phyloP scores from a whole-genome alignment of 2,329 filamentous ascomycete genomes.

The Ophiocordyceps camponoti-leonardi region DNA sequence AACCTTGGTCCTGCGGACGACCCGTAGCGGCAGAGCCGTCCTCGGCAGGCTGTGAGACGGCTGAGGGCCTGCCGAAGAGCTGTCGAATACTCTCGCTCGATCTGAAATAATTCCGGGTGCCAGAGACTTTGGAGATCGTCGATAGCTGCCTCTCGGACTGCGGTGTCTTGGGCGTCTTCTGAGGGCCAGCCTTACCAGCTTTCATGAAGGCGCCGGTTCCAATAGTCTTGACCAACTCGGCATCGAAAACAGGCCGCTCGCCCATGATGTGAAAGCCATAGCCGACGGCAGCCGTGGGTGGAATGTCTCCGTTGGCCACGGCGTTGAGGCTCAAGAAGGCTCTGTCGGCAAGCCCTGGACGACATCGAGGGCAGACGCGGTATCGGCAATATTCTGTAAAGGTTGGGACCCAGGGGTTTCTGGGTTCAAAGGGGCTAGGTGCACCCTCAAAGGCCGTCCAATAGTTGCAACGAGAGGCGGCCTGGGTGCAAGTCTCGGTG shows the following conservation, averaged over 20 bases:
- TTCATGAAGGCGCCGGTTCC: slow-evolving; percentile 18
- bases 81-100: not conserved
- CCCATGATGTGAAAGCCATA: slow-evolving; percentile 31
- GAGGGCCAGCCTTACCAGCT: slow-evolving; percentile 6
- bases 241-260: slow-evolving; percentile 25
- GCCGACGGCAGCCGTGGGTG: slow-evolving; percentile 29
- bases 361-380: slow-evolving; percentile 32
- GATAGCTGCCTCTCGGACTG: slow-evolving; percentile 5
- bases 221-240: slow-evolving; percentile 19
- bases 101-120: not conserved
- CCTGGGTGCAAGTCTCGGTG: slow-evolving; percentile 8
- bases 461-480: slow-evolving; percentile 5
- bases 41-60: not conserved
- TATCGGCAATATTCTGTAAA: slow-evolving; percentile 27
- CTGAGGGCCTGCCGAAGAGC: not conserved
- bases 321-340: slow-evolving; percentile 31
- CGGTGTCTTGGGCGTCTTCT: not conserved
- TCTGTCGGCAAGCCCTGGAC: slow-evolving; percentile 23
- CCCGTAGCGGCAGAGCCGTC: slow-evolving; percentile 1
- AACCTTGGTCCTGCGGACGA: not conserved
- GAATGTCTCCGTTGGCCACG: slow-evolving; percentile 30
- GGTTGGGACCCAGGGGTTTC: slow-evolving; percentile 20
- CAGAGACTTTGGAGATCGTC: not conserved
- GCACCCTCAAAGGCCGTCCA: slow-evolving; percentile 5
- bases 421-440: slow-evolving; percentile 6